A percentile compares a stretch with the other conserved stretches of the same genome.
Conservation (phyloP, 2,329 filamentous ascomycete species). For the Diaporthe capsici region DNA sequence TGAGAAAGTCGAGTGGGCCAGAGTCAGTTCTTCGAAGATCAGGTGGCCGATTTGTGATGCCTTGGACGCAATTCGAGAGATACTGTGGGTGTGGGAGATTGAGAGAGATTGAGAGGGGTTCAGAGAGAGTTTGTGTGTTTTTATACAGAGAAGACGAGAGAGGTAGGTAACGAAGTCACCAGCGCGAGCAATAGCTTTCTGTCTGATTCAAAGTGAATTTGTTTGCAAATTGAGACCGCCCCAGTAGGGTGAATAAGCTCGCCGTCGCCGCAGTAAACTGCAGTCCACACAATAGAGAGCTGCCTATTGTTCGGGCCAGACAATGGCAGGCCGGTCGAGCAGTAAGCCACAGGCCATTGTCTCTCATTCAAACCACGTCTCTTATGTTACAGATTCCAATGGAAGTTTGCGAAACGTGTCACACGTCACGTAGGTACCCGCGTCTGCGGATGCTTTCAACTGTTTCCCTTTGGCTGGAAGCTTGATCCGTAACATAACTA, state of each 20-base stretch:
- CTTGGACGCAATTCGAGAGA: background rate
- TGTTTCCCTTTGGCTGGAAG: background rate
- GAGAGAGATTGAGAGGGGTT: background rate
- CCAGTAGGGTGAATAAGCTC: background rate
- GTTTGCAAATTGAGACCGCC: too few relatives aligned
- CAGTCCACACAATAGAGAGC: background rate
- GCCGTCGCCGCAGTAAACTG: background rate
- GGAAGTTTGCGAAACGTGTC: background rate
- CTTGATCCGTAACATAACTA: background rate
- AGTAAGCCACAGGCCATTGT: background rate
- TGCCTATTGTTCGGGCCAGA: background rate
- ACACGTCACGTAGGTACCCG: background rate
- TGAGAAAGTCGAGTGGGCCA: background rate
- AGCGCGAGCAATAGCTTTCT: background rate
- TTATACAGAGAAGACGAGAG: background rate
- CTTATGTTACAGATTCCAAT: background rate
- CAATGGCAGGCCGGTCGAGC: background rate
- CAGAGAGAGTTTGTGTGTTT: background rate
- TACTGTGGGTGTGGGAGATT: background rate
- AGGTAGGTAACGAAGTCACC: background rate
- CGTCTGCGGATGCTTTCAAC: too few relatives aligned
- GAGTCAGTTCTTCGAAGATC: background rate
- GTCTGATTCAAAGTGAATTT: background rate
- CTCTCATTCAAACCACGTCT: background rate
- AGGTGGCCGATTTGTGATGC: background rate